phyloP scores from a whole-genome alignment of 2,329 filamentous ascomycete genomes.

The Elsinoe necatrix region DNA sequence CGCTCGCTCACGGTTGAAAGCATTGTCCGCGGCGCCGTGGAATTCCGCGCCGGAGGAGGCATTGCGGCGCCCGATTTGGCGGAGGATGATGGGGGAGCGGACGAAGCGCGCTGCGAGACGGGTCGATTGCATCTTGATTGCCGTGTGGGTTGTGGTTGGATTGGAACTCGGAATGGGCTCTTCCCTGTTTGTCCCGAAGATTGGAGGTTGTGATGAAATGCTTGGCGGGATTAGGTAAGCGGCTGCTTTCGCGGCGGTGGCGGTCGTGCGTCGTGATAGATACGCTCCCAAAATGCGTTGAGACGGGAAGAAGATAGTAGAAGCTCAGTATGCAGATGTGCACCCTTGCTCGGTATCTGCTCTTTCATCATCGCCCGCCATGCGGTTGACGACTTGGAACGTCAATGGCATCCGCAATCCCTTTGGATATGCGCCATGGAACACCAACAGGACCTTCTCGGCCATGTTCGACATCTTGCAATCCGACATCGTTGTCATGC shows the following conservation, averaged over 20 bases:
- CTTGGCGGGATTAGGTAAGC: slow-evolving; percentile 13
- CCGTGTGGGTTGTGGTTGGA: background rate
- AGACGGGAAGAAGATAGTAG: background rate
- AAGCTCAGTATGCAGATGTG: background rate
- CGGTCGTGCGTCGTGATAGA: background rate
- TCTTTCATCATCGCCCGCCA: slow-evolving; percentile 19
- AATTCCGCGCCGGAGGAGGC: slow-evolving; percentile 30
- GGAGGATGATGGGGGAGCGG: slow-evolving; percentile 24
- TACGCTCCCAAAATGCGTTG: background rate
- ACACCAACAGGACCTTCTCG: slow-evolving; percentile 36
- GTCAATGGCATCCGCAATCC: slow-evolving; percentile 48
- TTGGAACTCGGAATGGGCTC: too few species aligned
- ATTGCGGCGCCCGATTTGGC: slow-evolving; percentile 22
- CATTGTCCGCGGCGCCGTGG: slow-evolving; percentile 64
- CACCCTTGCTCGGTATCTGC: background rate
- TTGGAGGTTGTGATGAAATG: slow-evolving; percentile 9
- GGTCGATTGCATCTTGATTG: slow-evolving; percentile 18
- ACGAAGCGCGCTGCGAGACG: slow-evolving; percentile 18
- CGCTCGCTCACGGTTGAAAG: slow-evolving; percentile 85
- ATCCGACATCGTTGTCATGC: slow-evolving; percentile 87
- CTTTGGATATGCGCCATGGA: slow-evolving; percentile 47
- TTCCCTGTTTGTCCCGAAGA: slow-evolving; percentile 7
- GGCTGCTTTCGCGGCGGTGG: background rate
- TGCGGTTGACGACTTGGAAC: slow-evolving; percentile 39
- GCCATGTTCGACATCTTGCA: slow-evolving; percentile 92